Base-by-base conservation (phyloP, 2,329 filamentous ascomycete species). In the Colletotrichum lupini region DNA sequence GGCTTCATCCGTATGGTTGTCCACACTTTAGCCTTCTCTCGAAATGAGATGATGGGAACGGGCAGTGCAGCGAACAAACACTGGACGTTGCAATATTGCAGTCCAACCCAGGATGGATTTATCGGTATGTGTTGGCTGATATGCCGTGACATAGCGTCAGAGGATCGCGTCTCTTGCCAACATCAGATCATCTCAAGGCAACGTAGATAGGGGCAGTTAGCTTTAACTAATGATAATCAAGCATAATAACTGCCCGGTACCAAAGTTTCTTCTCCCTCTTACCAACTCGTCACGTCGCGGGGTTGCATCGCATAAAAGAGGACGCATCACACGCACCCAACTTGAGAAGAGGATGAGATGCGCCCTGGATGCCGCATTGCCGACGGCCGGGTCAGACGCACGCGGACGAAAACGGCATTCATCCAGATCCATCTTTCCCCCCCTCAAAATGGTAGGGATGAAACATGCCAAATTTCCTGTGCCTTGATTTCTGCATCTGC, bases 401-500 rank as follows among this genome's bases (percentile, higher is more conserved):
- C 56, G 16, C 37, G 11, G 24, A 19, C 55, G 12, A 57, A 67
- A 59, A 28, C 61, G 62, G 68, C 46, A 66, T 30, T 30, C 59
- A 28, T 46, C 35, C 37, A 49, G 19, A 22, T 22, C 59, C 14
- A 46, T 24, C 11, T 11, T 11, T 11, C 19, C 19, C 42, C 42
- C 42, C 7, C 24, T 26, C 24, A 32, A 30, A 22, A 11, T 53
- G 24, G 64, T 24, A 63, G 35, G 58, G 28, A 35, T 61, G 52
- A 64, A 68, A 59, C 69, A 53, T 53, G 65, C 12, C 59, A 69
- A 72, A 72, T 69, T 59, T 63, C 69, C 66, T 60, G 53, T 72
- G 69, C 69, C 69, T 69, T 72, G 69, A 30, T 72, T 69, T 37
- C 58, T 69, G 69, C 69, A 63, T 68, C 65, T 68, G 22, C 53